phyloP scores from a whole-genome alignment of 2,329 filamentous ascomycete genomes.

The Cladosporium sp. region DNA sequence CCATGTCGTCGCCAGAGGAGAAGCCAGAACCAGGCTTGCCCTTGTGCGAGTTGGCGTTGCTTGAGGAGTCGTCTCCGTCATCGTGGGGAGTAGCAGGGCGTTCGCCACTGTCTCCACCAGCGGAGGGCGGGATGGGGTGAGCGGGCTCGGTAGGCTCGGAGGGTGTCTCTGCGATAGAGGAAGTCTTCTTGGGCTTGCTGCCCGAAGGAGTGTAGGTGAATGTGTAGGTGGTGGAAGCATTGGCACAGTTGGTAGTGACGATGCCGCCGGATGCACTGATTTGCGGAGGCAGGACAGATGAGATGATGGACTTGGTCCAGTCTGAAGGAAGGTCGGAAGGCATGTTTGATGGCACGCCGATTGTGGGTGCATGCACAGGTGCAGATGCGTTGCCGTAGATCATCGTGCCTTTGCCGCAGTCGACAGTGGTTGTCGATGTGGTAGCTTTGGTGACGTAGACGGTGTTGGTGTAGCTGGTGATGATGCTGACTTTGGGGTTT shows the following conservation, averaged over 20 bases:
- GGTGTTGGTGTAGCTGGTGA: slow-evolving; percentile 12
- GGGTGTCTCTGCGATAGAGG: neutral
- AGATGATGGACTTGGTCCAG: slow-evolving; percentile 3
- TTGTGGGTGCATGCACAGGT: neutral
- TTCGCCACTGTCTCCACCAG: slow-evolving; percentile 8
- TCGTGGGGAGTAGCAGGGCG: slow-evolving; percentile 5
- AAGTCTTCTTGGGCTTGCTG: slow-evolving; percentile 15
- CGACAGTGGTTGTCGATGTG: slow-evolving; percentile 4
- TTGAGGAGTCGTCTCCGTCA: slow-evolving; percentile 5
- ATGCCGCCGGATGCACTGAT: neutral
- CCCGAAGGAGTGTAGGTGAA: slow-evolving; percentile 12
- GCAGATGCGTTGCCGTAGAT: slow-evolving; percentile 10
- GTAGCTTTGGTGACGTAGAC: slow-evolving; percentile 12
- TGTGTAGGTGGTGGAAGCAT: slow-evolving; percentile 13
- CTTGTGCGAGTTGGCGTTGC: neutral
- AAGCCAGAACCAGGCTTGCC: slow-evolving; percentile 1
- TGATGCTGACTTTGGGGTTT: slow-evolving; percentile 3
- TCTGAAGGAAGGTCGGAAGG: slow-evolving; percentile 6
- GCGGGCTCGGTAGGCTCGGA: neutral
- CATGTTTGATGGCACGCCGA: neutral
- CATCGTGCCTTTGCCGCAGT: slow-evolving; percentile 12
- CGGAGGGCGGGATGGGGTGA: neutral
- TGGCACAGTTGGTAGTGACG: slow-evolving; percentile 10
- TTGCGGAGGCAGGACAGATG: slow-evolving; percentile 7
- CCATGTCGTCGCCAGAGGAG: neutral